Evolutionary conservation across 441 rosid genomes (phyloP), one percentile per base, ranked within the genome.

Genomic region (Jatropha multifida): DNA sequence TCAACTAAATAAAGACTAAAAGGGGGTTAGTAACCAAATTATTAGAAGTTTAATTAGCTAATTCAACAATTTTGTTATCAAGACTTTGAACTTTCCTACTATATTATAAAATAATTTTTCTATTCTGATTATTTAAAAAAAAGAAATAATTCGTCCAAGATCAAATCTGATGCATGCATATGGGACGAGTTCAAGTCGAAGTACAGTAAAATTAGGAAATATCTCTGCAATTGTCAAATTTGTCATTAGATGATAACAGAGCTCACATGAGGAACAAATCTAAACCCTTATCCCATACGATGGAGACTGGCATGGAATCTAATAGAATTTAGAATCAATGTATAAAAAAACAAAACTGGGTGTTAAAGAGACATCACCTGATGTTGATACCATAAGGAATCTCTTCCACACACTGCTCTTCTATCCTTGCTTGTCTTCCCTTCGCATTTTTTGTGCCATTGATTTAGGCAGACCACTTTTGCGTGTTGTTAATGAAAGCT

Each of bases 231-330:
- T 6, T 5, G 58, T 18, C 23, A 17, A 4, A 13, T 54, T 54
- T 54, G 58, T 15, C 58, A 0, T 13, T 1, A 15, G 14, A 48
- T 13, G 15, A 32, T 32, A 32, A 32, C 1, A 32, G 32, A 32
- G 32, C 63, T 59, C 32, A 7, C 17, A 3, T 0, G 56, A 26
- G 58, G 71, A 58, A 58, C 3, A 44, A 68, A 51, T 52, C 68
- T 27, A 66, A 7, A 3, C 37, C 12, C 20, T 15, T 18, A 12
- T 26, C 7, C 44, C 9, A 0, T 13, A 54, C 68, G 76, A 46
- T 52, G 38, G 15, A 15, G 72, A 70, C 63, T 55, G 26, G 13
- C 2, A 51, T 8, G 76, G 80, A 77, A 81, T 76, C 76, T 69
- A 4, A 15, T 46, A 27, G 70, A 71, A 71, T 75, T 20, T 38